These are phyloP conservation scores for Paecilomyces sp. DNA, from an alignment of 2,329 filamentous ascomycete genomes.

Conservation along the genomic window DNA sequence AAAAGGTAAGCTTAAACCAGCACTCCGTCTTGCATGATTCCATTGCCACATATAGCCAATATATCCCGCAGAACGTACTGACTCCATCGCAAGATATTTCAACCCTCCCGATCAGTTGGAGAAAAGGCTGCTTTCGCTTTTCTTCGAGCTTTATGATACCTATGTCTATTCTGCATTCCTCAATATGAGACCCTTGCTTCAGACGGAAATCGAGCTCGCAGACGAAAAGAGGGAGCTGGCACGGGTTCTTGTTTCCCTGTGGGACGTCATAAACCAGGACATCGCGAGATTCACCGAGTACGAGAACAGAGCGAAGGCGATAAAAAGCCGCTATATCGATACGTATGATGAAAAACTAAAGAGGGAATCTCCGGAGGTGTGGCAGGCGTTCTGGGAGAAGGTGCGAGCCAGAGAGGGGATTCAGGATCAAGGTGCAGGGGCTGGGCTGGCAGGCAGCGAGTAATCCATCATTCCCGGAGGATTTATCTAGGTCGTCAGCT, in stretches of 20 bases:
- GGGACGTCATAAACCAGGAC: conserved; percentile 12
- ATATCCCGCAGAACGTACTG: neutral
- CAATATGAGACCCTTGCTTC: conserved; percentile 9
- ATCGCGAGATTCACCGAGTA: conserved; percentile 15
- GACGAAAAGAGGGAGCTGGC: conserved; percentile 8
- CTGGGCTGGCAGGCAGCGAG: neutral
- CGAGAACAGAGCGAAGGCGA: conserved; percentile 5
- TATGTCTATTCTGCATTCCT: conserved; percentile 18
- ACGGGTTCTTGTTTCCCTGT: conserved; percentile 9
- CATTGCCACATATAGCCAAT: neutral
- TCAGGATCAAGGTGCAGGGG: neutral
- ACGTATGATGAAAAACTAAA: conserved; percentile 7
- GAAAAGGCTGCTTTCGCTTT: conserved; percentile 12
- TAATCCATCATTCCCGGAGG: neutral
- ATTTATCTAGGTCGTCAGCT: neutral
- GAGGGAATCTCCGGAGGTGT: conserved; percentile 5
- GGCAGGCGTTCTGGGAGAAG: conserved; percentile 4
- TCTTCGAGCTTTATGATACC: conserved; percentile 18
- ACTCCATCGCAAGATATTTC: conserved; percentile 9
- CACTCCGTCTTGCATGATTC: neutral
- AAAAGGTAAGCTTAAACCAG: conserved; percentile 11
- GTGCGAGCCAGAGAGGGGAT: neutral
- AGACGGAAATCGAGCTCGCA: conserved; percentile 4
- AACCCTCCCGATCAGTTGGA: conserved; percentile 14
- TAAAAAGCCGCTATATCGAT: conserved; percentile 9